Conservation (phyloP, 768 basidiomycete species). For the Cystofilobasidium bisporidii region DNA sequence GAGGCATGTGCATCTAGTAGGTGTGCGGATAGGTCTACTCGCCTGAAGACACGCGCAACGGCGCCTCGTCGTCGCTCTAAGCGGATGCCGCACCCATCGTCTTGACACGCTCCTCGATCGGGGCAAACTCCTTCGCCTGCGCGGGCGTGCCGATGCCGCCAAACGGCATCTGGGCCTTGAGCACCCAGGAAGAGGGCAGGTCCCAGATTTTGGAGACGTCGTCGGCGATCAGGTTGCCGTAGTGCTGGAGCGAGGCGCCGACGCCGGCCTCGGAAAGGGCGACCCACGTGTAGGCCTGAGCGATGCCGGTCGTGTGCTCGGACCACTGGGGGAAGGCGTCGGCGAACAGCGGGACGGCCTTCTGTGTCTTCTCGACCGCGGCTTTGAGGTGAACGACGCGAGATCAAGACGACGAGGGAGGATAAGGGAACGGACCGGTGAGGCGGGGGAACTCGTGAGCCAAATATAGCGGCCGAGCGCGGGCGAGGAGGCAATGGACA, state of each 20-base stretch:
- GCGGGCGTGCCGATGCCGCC: conserved; percentile 36
- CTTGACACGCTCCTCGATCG: conserved; percentile 39
- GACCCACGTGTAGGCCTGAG: conserved; percentile 40
- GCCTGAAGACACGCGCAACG: too few species aligned
- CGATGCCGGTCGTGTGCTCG: conserved; percentile 38
- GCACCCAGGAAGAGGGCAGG: conserved; percentile 28
- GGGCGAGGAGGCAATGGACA: background rate
- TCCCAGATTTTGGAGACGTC: conserved; percentile 28
- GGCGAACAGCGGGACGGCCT: conserved; percentile 29
- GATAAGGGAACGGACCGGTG: too few species aligned
- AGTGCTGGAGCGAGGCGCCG: conserved; percentile 37
- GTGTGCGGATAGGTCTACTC: too few species aligned
- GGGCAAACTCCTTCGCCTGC: conserved; percentile 35
- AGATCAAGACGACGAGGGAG: background rate
- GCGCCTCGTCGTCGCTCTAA: background rate
- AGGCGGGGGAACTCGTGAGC: too few species aligned
- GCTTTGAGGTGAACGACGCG: background rate
- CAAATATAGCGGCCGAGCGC: too few species aligned
- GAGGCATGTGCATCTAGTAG: too few species aligned
- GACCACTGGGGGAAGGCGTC: conserved; percentile 34
- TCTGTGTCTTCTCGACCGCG: conserved; percentile 17
- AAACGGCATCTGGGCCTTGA: conserved; percentile 36
- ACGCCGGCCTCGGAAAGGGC: conserved; percentile 38
- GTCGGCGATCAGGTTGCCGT: conserved; percentile 31
- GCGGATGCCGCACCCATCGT: background rate